Percentiles rank a stretch among this genome's conserved stretches.
phyloP scores from a whole-genome alignment of 495 filamentous ascomycete genomes.

The Penicillium longicatenatum region DNA sequence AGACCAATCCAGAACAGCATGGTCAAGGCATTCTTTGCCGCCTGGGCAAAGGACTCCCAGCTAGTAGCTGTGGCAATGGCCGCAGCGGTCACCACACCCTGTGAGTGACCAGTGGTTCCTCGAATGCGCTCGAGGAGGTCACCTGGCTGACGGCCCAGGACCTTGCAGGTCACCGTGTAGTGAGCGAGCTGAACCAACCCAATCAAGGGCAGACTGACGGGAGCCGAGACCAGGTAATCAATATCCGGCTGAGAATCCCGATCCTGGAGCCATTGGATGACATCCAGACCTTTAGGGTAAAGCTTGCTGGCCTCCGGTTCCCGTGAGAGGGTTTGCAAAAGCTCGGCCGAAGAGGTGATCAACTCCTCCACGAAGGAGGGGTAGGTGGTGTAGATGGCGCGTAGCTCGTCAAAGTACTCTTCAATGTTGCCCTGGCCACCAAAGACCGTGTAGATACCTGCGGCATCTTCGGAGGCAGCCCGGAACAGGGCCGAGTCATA shows the following conservation, averaged over 20 bases:
- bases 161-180: conserved; percentile 89
- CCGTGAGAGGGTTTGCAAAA: conserved; percentile 79
- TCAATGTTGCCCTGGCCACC: conserved; percentile 99
- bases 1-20: conserved; percentile 99
- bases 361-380: conserved; percentile 85
- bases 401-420: conserved; percentile 97
- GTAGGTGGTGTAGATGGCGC: conserved; percentile 88
- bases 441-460: conserved; percentile 86
- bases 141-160: conserved; percentile 82
- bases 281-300: conserved; percentile 91
- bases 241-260: conserved; percentile 87
- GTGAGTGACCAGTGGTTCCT: conserved; percentile 95
- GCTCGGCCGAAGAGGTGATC: conserved; percentile 73
- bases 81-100: conserved; percentile 93
- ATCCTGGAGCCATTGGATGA: conserved; percentile 88
- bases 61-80: conserved; percentile 81
- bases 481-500: conserved; percentile 93
- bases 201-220: conserved; percentile 95
- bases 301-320: conserved; percentile 90
- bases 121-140: conserved; percentile 77
- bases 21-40: conserved; percentile 75
- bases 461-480: conserved; percentile 76
- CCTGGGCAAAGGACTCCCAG: conserved; percentile 86
- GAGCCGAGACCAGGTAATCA: conserved; percentile 94
- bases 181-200: conserved; percentile 94